Conservation (phyloP, 2,329 filamentous ascomycete species). For the Colletotrichum falcatum region DNA sequence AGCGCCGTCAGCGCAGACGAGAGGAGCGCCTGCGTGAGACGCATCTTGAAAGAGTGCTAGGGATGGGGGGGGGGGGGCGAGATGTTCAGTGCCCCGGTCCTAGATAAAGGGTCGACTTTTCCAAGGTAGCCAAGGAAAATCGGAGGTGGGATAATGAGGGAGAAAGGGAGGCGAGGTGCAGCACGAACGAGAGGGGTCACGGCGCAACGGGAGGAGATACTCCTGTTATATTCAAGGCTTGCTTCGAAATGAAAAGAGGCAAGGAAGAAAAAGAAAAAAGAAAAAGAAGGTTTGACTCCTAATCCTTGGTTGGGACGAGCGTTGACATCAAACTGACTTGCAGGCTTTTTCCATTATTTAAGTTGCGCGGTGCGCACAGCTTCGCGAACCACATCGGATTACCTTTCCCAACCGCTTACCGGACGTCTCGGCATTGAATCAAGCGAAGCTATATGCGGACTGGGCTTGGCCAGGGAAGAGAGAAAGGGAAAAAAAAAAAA, state of each 20-base stretch:
- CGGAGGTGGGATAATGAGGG: background rate
- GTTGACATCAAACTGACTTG: slow-evolving; percentile 32
- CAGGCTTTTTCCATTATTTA: background rate
- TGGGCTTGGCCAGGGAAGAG: background rate
- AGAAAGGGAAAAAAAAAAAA: no score
- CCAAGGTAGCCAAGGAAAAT: background rate
- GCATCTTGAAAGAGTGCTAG: slow-evolving; percentile 20
- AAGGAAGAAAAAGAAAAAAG: no score
- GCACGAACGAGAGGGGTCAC: slow-evolving; percentile 36
- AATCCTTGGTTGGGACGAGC: slow-evolving; percentile 29
- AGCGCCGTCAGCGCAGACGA: slow-evolving; percentile 20
- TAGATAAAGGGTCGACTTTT: background rate
- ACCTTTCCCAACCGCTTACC: slow-evolving; percentile 11
- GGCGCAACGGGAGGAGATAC: slow-evolving; percentile 11
- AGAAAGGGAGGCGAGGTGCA: slow-evolving; percentile 8
- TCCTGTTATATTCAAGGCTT: slow-evolving; percentile 25
- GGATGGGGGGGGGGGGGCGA: background rate
- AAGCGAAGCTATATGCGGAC: slow-evolving; percentile 16
- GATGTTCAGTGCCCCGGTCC: background rate
- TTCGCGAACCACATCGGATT: slow-evolving; percentile 27
- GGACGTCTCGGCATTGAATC: slow-evolving; percentile 36
- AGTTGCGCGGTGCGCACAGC: slow-evolving; percentile 15
- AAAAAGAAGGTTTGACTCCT: slow-evolving; percentile 21
- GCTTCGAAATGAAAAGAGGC: no score
- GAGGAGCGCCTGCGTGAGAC: slow-evolving; percentile 21